Base-by-base conservation (phyloP, 257 asterid genomes). In the Salvia splendens region DNA sequence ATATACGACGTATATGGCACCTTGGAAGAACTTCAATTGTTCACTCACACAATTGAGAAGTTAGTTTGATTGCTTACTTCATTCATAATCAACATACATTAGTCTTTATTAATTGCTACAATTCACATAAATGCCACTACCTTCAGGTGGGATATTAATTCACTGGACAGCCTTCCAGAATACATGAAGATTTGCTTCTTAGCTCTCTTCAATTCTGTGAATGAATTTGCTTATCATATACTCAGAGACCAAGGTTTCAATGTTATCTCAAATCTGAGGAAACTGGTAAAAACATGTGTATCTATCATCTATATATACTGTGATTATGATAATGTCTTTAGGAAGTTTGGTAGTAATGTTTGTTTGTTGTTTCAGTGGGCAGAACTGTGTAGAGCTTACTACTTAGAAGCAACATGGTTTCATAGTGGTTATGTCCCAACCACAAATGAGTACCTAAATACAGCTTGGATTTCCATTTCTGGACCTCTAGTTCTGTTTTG, bases 1-100 rank as follows among this genome's bases (percentile, higher is more conserved):
- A 70, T 79, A 5, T 83, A 85, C 57, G 85, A 85, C 14, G 75
- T 83, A 0, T 75, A 81, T 65, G 91, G 91, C 8, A 80, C 88
- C 1, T 42, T 77, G 54, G 81, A 80, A 36, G 91, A 85, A 64
- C 86, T 83, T 47, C 56, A 77, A 32, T 56, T 67, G 3, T 77
- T 83, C n/a, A 83, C 91, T 0, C 35, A 80, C 51, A 64, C 76
- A 12, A 46, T 83, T 17, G 63, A 80, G 46, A 83, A 86, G 88
- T 17, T 17, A 1, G 20, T 77, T 8, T 3, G 12, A 3, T 15
- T 38, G 2, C 9, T 38, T 6, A 0, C 6, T 5, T 38, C 0
- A 38, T 5, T 5, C 8, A 38, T 8, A 36, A 36, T 4, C 8
- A 36, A 2, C 36, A 33, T 33, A 33, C 4, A 33, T 4, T 33